Base-by-base conservation (phyloP, 352 stramenopile genomes). In the Pythium insidiosum region DNA sequence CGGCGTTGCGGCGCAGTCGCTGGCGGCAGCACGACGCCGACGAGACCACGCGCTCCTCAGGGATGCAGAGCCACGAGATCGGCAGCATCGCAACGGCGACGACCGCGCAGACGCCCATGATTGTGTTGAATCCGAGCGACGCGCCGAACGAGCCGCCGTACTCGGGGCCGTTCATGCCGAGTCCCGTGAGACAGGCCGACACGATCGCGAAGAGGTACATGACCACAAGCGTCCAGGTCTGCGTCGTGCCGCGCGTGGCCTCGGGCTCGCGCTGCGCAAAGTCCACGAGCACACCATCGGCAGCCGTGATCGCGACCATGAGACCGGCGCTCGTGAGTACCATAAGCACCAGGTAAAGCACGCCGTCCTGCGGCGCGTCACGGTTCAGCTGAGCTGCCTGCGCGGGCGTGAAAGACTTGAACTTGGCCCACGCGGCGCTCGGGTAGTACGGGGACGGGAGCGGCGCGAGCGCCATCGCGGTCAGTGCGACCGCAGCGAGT, bases 71-170 rank as follows among this genome's bases (percentile, higher is more conserved):
- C 66, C 66, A 78, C 22, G 63, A 61, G 35, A 78, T 53, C 12
- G 55, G 42, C 19, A 63, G 51, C 6, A 66, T 68, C 18, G 54
- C 29, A 4, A 77, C 33, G 13, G 63, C 62, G 15, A 64, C 63
- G 35, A 43, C 39, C 2, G 63, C 23, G 34, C 60, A 77, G 52
- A 68, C 35, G 15, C 52, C 56, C 66, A 84, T 82, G 36, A 84
- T 53, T n/a, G 53, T 56, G 29, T 71, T 61, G 42, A 82, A 66
- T 10, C 58, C 63, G 36, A 87, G 63, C 2, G 68, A 68, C 9
- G 51, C 64, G 0, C 52, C 50, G 53, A 83, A 87, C 0, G 44
- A 50, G 22, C 75, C 74, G 13, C 69, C 74, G 37, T 84, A 88
- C 15, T 73, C 56, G 6, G 44, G 28, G 19, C 56, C 61, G 50